These are phyloP conservation scores for Astrothelium subdiscretum DNA, from an alignment of 495 filamentous ascomycete species.

Conservation along the genomic window DNA sequence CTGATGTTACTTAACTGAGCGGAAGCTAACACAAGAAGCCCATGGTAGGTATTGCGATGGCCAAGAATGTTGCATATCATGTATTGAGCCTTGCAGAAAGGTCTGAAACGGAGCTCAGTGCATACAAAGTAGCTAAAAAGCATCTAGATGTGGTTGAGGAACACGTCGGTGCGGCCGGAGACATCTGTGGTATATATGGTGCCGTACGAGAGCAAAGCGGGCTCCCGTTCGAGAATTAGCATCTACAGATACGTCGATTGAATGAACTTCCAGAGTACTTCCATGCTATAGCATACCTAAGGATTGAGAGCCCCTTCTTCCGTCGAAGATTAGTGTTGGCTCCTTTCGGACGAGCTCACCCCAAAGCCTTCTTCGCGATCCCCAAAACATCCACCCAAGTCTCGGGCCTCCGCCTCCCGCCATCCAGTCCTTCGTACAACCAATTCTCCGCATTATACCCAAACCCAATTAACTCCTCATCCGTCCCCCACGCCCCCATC, in stretches of 20 bases:
- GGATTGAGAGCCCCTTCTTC: too few species aligned
- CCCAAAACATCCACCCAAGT: conserved; percentile 37
- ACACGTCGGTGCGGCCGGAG: background rate
- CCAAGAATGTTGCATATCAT: background rate
- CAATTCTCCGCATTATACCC: conserved; percentile 56
- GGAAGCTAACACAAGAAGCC: background rate
- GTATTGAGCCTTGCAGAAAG: background rate
- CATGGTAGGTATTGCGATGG: background rate
- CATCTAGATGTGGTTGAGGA: background rate
- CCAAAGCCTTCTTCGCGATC: conserved; percentile 10
- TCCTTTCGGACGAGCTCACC: too few species aligned
- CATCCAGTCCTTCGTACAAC: conserved; percentile 31
- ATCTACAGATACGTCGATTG: too few species aligned
- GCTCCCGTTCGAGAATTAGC: background rate
- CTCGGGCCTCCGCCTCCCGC: conserved; percentile 28
- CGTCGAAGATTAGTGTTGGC: too few species aligned
- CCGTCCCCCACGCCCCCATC: conserved; percentile 77
- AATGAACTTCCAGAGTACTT: too few species aligned
- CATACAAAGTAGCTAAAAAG: background rate
- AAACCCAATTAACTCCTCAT: conserved; percentile 67
- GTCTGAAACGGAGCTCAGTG: background rate
- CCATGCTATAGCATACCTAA: too few species aligned
- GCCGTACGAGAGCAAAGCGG: background rate
- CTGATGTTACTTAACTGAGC: background rate
- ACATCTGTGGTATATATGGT: background rate